These are phyloP conservation scores for Fusarium coicis DNA, from an alignment of 2,329 filamentous ascomycete genomes.

Conservation along the genomic window DNA sequence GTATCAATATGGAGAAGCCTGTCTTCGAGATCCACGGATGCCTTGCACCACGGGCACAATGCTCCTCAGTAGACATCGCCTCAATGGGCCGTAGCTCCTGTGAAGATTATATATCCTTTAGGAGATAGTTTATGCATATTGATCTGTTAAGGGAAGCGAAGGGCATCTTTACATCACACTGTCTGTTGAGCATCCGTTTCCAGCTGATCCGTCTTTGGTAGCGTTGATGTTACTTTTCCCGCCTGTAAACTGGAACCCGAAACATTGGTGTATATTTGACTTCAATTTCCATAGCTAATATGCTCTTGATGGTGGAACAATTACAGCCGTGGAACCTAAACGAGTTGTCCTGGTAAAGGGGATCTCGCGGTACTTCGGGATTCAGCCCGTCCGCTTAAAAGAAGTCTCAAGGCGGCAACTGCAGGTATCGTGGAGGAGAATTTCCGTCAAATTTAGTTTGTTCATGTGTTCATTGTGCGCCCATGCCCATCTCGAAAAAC, in stretches of 20 bases:
- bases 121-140: neutral
- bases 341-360: neutral
- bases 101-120: neutral
- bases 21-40: neutral
- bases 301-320: neutral
- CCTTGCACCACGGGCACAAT: neutral
- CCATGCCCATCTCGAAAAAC: constrained; percentile 8
- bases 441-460: constrained; percentile 15
- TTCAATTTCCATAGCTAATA: neutral
- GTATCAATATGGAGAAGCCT: neutral
- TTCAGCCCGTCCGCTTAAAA: constrained; percentile 28
- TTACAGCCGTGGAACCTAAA: neutral
- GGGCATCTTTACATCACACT: neutral
- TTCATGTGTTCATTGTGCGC: constrained; percentile 26
- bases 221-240: neutral
- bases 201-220: neutral
- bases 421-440: constrained; percentile 2
- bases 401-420: constrained; percentile 1
- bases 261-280: neutral
- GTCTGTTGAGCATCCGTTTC: neutral
- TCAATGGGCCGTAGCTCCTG: constrained; percentile 8
- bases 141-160: neutral
- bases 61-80: neutral
- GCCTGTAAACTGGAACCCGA: neutral
- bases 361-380: constrained; percentile 33